These are phyloP conservation scores for Chlorella sorokiniana DNA, from an alignment of 139 green algal genomes.

Conservation along the genomic window DNA sequence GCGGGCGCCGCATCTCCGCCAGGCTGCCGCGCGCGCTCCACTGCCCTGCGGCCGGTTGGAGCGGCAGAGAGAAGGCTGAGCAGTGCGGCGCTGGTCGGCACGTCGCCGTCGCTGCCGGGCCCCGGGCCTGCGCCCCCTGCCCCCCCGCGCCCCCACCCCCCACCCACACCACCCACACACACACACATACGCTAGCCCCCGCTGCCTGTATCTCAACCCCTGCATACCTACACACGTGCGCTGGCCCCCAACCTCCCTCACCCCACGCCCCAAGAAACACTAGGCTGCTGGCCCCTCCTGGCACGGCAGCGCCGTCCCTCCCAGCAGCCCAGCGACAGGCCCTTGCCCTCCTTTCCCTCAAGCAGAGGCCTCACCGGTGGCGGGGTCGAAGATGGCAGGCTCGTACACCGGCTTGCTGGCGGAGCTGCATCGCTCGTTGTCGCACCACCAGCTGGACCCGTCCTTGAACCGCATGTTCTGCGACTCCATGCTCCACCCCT, in stretches of 20 bases:
- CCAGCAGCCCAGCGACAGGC: not conserved
- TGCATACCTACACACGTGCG: too few relatives aligned
- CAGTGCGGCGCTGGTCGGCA: not conserved
- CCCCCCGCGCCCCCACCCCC: too few relatives aligned
- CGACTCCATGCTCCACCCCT: not conserved
- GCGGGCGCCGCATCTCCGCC: not conserved
- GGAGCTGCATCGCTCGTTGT: not conserved
- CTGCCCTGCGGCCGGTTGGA: not conserved
- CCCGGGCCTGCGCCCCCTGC: too few relatives aligned
- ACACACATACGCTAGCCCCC: too few relatives aligned
- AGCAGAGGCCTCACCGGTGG: not conserved
- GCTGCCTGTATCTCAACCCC: too few relatives aligned
- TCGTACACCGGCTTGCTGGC: not conserved
- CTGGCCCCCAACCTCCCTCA: too few relatives aligned
- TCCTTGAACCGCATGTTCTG: not conserved
- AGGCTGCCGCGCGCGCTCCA: not conserved
- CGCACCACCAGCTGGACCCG: not conserved
- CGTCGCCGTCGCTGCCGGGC: too few relatives aligned
- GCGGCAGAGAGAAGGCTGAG: not conserved
- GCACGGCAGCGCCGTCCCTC: not conserved
- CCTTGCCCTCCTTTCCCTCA: too few relatives aligned
- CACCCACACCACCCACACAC: too few relatives aligned
- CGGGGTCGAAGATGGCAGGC: conserved; percentile 2
- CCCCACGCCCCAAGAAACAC: too few relatives aligned
- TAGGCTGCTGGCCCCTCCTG: not conserved